Conservation (phyloP, 495 filamentous ascomycete species). For the Collariella sp. region DNA sequence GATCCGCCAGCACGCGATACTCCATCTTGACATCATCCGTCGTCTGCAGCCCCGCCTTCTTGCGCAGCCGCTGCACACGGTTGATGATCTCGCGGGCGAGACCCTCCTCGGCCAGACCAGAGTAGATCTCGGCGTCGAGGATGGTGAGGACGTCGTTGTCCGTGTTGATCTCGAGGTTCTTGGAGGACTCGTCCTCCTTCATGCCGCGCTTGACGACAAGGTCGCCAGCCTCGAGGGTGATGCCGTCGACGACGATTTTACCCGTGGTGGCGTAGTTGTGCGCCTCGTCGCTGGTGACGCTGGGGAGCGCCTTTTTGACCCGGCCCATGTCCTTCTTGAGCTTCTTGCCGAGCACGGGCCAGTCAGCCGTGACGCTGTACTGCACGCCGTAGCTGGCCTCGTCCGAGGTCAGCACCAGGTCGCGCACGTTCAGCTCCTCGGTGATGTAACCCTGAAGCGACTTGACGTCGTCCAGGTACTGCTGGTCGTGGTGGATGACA, state of each 20-base stretch:
- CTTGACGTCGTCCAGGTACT: slow-evolving; percentile 80
- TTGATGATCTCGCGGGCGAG: slow-evolving; percentile 40
- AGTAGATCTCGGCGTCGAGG: slow-evolving; percentile 34
- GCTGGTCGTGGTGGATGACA: slow-evolving; percentile 76
- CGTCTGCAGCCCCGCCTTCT: slow-evolving; percentile 37
- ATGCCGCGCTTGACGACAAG: slow-evolving; percentile 75
- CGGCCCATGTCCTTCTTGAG: slow-evolving; percentile 84
- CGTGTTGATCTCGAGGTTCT: slow-evolving; percentile 73
- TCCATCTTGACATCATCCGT: slow-evolving; percentile 42
- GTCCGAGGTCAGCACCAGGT: slow-evolving; percentile 76
- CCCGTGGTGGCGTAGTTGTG: slow-evolving; percentile 60
- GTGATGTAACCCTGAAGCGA: slow-evolving; percentile 77
- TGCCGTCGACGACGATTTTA: slow-evolving; percentile 73
- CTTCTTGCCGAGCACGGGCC: slow-evolving; percentile 92
- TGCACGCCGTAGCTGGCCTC: slow-evolving; percentile 87
- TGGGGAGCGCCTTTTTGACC: slow-evolving; percentile 83
- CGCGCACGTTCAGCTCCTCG: slow-evolving; percentile 83
- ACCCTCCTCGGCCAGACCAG: slow-evolving; percentile 36
- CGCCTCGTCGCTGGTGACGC: slow-evolving; percentile 68
- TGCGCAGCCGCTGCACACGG: slow-evolving; percentile 38
- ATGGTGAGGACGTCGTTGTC: slow-evolving; percentile 49
- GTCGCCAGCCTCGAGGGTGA: slow-evolving; percentile 70
- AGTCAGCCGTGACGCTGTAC: slow-evolving; percentile 82
- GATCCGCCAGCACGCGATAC: slow-evolving; percentile 49
- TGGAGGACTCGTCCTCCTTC: slow-evolving; percentile 55